Evolutionary conservation across 2,329 filamentous ascomycete genomes (phyloP), one percentile per base, ranked within the genome.

Genomic region (Plenodomus tracheiphilus): DNA sequence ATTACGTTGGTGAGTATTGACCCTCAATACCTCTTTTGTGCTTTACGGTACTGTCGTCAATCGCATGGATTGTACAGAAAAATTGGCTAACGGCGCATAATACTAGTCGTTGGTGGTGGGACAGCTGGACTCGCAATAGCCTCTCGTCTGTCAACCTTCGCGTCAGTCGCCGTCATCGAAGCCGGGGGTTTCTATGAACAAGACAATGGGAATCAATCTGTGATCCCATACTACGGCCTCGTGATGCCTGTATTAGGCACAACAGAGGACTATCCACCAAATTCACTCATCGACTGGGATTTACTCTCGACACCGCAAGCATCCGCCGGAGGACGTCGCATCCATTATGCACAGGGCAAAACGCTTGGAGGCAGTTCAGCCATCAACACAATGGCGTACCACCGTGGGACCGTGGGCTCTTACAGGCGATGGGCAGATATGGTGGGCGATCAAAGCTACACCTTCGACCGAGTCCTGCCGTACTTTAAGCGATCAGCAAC

Each of bases 261-360:
- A 8, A 38, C 50, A n/a, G 53, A 58, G 35, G 43, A 58, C 20
- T 61, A 62, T n/a, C 51, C 55, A 9, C 48, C 19, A 3, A 47
- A 66, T 13, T 52, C 66, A 1, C 43, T 61, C 1, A 51, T 69
- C 11, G 68, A 70, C 39, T 71, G 66, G 65, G 59, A 58, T 19
- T 53, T 68, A 10, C n/a, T 61, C 0, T 62, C 65, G 2, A 49
- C 51, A 9, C 54, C 61, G 1, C 62, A 65, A 37, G 22, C 42
- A 1, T 51, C 49, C 2, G 52, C 56, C 10, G 51, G 52, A 8
- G 55, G 58, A 16, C 56, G 64, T 8, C 52, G 49, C n/a, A 59
- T 70, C 9, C 66, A 68, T 41, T 71, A 70, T 48, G 65, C 65
- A 8, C 60, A 63, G 37, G 68, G 68, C 13, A 68, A 71, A 39